Evolutionary conservation across 2,329 filamentous ascomycete species (phyloP), one percentile per base, ranked within the genome.

Genomic region (Xylariales sp.): DNA sequence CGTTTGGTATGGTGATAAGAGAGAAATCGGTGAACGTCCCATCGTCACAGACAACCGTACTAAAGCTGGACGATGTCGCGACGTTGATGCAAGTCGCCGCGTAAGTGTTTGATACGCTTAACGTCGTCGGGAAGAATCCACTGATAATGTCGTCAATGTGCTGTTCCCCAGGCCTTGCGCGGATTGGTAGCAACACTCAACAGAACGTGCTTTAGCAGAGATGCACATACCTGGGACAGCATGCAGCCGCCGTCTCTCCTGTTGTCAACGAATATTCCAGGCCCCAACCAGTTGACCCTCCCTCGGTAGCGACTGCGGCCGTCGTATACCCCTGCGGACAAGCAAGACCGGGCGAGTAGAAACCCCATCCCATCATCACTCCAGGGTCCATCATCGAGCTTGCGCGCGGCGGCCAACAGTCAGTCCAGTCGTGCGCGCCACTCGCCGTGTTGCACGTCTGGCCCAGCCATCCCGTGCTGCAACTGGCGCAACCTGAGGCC

Each of bases 381-480:
- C 42, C 44, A 11, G 46, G 44, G 32, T 49, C 43, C 1, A 20
- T 38, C 33, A 38, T 34, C 10, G 11, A 36, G 14, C 42, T 45
- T 12, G 38, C 25, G 8, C 48, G 49, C 18, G 51, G 46, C 29
- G 51, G 51, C 49, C 50, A 52, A 45, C 50, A 53, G 29, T 46
- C 46, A 8, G 45, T 42, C 24, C 42, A 46, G 42, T 51, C 48
- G 37, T 46, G 40, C 20, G 45, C 45, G 32, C 40, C 35, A 24
- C 40, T 44, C 11, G 29, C 28, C 19, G 27, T 18, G 5, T 47
- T 47, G 42, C 51, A 52, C 5, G 48, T 46, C 34, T 53, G 48
- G 11, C 38, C 51, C 29, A 47, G 48, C 49, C 46, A 51, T 11
- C 35, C 47, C 2, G 36, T 22, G 14, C 24, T 38, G 40, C 50